These are phyloP conservation scores for Athelia psychrophila DNA, from an alignment of 1,284 basidiomycete genomes.

Conservation along the genomic window DNA sequence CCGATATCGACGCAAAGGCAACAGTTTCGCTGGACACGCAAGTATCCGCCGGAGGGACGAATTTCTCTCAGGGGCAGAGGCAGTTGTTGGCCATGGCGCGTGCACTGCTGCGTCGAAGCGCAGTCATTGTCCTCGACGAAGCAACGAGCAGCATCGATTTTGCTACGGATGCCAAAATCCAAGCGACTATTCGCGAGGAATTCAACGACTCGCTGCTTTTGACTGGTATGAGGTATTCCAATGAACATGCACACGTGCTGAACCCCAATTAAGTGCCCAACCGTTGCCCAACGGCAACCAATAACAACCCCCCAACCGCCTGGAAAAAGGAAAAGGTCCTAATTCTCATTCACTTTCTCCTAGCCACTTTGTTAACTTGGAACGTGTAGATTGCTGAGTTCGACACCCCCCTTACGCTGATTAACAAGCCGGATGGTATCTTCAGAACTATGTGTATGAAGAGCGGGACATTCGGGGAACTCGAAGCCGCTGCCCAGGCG, in stretches of 20 bases:
- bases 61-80: constrained; percentile 86
- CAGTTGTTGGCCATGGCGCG: constrained; percentile 82
- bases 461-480: constrained; percentile 50
- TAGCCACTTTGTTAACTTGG: neutral
- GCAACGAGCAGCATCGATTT: constrained; percentile 79
- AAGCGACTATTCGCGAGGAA: constrained; percentile 77
- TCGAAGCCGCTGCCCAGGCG: constrained; percentile 36
- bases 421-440: constrained; percentile 47
- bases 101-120: constrained; percentile 73
- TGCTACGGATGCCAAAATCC: constrained; percentile 76
- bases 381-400: constrained; percentile 42
- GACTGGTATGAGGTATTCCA: constrained; percentile 38
- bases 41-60: constrained; percentile 77
- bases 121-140: constrained; percentile 83
- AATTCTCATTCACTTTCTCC: neutral
- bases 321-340: constrained; percentile 53
- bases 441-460: constrained; percentile 58
- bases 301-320: constrained; percentile 67
- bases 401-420: constrained; percentile 54
- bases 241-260: neutral
- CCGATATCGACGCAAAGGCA: constrained; percentile 49
- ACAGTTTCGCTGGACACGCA: constrained; percentile 66
- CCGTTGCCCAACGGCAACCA: constrained; percentile 54
- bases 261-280: constrained; percentile 39
- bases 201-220: constrained; percentile 63